Conservation (phyloP, 768 basidiomycete genomes). For the Hemileccinum rubropunctum region DNA sequence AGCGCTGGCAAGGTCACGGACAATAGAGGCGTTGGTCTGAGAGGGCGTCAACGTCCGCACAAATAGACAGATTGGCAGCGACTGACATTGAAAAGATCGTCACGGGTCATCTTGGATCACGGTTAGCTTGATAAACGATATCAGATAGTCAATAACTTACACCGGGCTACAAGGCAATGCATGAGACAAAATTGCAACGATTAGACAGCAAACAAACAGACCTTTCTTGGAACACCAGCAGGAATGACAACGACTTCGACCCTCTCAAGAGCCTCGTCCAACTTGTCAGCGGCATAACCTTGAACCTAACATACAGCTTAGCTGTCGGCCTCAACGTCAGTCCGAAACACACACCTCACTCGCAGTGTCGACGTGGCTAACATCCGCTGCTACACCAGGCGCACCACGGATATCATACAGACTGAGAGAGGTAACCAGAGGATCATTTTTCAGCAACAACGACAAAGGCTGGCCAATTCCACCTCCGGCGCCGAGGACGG, state of each 20-base stretch:
- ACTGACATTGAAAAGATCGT: constrained; percentile 92
- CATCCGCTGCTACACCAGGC: constrained; percentile 91
- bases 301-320: constrained; percentile 51
- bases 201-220: constrained; percentile 31
- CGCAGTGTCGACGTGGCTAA: constrained; percentile 90
- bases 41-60: neutral
- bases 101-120: constrained; percentile 80
- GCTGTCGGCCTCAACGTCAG: neutral
- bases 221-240: constrained; percentile 98
- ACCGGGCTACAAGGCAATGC: constrained; percentile 58
- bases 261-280: constrained; percentile 87
- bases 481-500: constrained; percentile 96
- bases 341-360: constrained; percentile 58
- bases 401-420: constrained; percentile 40
- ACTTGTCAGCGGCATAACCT: constrained; percentile 81
- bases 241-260: constrained; percentile 95
- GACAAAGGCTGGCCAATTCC: constrained; percentile 98
- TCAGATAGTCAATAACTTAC: constrained; percentile 47
- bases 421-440: constrained; percentile 79
- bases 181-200: constrained; percentile 19
- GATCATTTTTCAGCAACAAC: constrained; percentile 84
- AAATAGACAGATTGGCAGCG: neutral
- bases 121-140: constrained; percentile 24
- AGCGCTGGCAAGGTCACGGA: constrained; percentile 90
- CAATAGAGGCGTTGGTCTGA: constrained; percentile 96